Evolutionary conservation across 2,329 filamentous ascomycete species (phyloP).

Genomic region (Ophiostoma sp.): DNA sequence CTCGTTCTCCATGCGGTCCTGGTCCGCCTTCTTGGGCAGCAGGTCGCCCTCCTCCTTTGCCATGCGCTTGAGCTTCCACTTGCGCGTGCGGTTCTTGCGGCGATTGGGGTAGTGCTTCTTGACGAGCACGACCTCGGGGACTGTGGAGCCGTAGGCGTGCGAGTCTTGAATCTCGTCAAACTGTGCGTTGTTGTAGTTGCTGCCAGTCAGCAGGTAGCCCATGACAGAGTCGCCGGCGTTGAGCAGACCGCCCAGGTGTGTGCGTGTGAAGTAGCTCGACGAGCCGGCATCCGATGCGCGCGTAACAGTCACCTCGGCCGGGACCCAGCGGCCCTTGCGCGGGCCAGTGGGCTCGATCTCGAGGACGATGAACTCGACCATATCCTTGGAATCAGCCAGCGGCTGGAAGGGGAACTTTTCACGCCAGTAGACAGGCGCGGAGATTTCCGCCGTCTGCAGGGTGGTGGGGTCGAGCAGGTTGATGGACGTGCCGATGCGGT

Average conservation of each 20-base stretch:
- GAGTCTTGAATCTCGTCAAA: slow-evolving; percentile 78
- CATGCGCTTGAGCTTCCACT: slow-evolving; percentile 96
- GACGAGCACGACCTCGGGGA: slow-evolving; percentile 90
- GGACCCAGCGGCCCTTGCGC: slow-evolving; percentile 72
- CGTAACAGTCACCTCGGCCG: slow-evolving; percentile 84
- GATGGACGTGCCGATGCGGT: slow-evolving; percentile 80
- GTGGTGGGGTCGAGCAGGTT: slow-evolving; percentile 87
- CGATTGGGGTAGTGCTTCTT: slow-evolving; percentile 89
- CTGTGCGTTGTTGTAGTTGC: slow-evolving; percentile 87
- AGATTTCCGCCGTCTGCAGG: slow-evolving; percentile 83
- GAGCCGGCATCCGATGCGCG: slow-evolving; percentile 77
- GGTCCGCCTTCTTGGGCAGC: slow-evolving; percentile 78
- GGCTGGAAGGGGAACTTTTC: slow-evolving; percentile 65
- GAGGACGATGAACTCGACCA: slow-evolving; percentile 90
- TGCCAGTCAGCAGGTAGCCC: slow-evolving; percentile 85
- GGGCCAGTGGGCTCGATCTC: slow-evolving; percentile 79
- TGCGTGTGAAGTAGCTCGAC: slow-evolving; percentile 83
- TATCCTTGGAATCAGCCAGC: slow-evolving; percentile 74
- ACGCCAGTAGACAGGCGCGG: slow-evolving; percentile 81
- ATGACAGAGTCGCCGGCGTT: slow-evolving; percentile 87
- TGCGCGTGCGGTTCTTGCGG: slow-evolving; percentile 74
- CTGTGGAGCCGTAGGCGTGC: slow-evolving; percentile 66
- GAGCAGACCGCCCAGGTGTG: slow-evolving; percentile 79
- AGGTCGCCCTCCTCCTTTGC: slow-evolving; percentile 81
- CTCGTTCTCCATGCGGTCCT: slow-evolving; percentile 82